Evolutionary conservation across 192 early-diverging fungal species (phyloP).

Genomic region (Helicostylum pulchrum): DNA sequence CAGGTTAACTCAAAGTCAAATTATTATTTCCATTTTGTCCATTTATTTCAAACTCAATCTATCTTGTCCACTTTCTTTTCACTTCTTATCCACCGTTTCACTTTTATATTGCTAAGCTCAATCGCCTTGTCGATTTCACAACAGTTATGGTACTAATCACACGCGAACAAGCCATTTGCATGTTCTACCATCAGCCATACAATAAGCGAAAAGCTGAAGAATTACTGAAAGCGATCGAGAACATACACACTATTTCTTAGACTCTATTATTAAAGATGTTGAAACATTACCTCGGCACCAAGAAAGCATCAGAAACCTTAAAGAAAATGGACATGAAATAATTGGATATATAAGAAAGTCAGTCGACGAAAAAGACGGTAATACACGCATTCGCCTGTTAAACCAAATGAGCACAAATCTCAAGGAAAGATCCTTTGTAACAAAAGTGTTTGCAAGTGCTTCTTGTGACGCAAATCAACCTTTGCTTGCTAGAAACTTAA

Average conservation of each 20-base stretch:
- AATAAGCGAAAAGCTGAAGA: too few species aligned
- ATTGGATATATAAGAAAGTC: slow-evolving; percentile 7
- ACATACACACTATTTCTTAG: neutral
- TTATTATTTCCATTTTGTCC: too few species aligned
- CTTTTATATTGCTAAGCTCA: too few species aligned
- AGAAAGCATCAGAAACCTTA: slow-evolving; percentile 10
- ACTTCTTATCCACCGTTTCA: too few species aligned
- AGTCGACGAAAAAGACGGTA: slow-evolving; percentile 5
- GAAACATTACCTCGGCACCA: slow-evolving; percentile 12
- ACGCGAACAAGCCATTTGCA: too few species aligned
- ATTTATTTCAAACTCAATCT: too few species aligned
- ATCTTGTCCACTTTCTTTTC: too few species aligned
- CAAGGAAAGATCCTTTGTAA: slow-evolving; percentile 8
- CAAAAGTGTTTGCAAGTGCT: slow-evolving; percentile 8
- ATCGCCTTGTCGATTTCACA: too few species aligned
- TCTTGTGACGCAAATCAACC: slow-evolving; percentile 7
- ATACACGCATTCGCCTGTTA: slow-evolving; percentile 8
- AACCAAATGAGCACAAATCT: slow-evolving; percentile 12
- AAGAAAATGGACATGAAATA: slow-evolving; percentile 7
- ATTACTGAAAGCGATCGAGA: too few species aligned
- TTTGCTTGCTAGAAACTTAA: slow-evolving; percentile 8
- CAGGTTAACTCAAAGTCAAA: too few species aligned
- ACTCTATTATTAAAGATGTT: slow-evolving; percentile 8
- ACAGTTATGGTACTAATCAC: too few species aligned
- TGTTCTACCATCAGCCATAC: too few species aligned